Evolutionary conservation across 257 asterid species (phyloP).

Genomic region (Solanum piurae): DNA sequence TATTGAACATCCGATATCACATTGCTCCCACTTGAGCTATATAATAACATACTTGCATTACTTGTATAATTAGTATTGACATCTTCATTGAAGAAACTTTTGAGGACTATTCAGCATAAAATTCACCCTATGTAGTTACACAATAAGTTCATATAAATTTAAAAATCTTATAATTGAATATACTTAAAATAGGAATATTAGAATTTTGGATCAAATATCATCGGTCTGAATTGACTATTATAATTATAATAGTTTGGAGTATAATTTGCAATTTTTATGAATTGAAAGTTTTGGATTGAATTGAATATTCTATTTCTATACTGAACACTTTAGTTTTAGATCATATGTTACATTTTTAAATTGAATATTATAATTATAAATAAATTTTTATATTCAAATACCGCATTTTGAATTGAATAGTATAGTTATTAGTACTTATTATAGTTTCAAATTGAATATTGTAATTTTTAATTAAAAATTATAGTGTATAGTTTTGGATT

Average conservation of each 20-base stretch:
- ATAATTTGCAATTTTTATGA: too few species aligned
- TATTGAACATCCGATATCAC: background rate
- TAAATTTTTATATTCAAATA: too few species aligned
- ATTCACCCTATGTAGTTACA: background rate
- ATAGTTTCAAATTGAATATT: too few species aligned
- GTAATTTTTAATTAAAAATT: too few species aligned
- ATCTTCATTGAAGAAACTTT: background rate
- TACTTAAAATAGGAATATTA: background rate
- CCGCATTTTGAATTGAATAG: background rate
- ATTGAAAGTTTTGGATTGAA: too few species aligned
- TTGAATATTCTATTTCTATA: background rate
- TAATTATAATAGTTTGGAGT: too few species aligned
- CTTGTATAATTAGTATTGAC: background rate
- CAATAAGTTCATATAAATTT: too few species aligned
- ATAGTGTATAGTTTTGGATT: background rate
- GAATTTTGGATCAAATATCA: background rate
- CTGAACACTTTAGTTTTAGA: too few species aligned
- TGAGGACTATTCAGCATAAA: background rate
- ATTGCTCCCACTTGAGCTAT: background rate
- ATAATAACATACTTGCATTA: too few species aligned
- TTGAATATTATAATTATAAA: too few species aligned
- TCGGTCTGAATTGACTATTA: accelerated
- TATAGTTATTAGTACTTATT: background rate
- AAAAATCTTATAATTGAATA: background rate
- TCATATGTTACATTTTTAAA: background rate